Evolutionary conservation across 2,329 filamentous ascomycete genomes (phyloP), one percentile per base, ranked within the genome.

Genomic region (Proliferodiscus dingleyae): DNA sequence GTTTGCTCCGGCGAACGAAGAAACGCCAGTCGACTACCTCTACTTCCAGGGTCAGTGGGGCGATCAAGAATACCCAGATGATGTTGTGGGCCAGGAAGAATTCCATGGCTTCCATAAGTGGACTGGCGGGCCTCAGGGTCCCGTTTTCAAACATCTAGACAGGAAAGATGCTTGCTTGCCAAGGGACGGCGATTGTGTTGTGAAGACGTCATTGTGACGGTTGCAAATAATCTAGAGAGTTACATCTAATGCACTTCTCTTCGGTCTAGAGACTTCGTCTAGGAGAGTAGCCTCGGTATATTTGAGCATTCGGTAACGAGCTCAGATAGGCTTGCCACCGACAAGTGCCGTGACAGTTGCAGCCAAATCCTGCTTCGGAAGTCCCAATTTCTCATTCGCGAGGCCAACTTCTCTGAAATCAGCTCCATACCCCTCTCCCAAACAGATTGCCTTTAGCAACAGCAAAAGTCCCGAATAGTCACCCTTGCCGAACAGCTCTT

Each of bases 1-100:
- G 19, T 56, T 58, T 19, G 46, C 41, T 1, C 72, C 73, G 10
- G 72, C 78, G 41, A 94, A 85, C 41, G 85, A 89, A 0, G 66
- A 78, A 4, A 81, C 87, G 1, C 88, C 90, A 1, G 86, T 81
- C 0, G 78, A 78, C 28, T 97, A 89, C 88, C 94, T 96, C 63
- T 83, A 93, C 63, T 97, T 84, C 63, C 72, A 73, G 21, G 91
- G 90, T 24, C 81, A 81, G 51, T 97, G 91, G 91, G 91, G 91
- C 26, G 91, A 97, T 66, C 87, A 90, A 61, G 77, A 89, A 53
- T 95, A 95, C 61, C 80, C 82, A 0, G 64, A 68, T 4, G 66
- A 70, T 19, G 68, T 66, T 19, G 67, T 73, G 41, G 45, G 51
- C 5, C 58, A 61, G 44, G 44, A 50, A 15, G 69, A 71, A 28